These are phyloP conservation scores for Trametes sanguinea DNA, from an alignment of 768 basidiomycete species.

Conservation along the genomic window DNA sequence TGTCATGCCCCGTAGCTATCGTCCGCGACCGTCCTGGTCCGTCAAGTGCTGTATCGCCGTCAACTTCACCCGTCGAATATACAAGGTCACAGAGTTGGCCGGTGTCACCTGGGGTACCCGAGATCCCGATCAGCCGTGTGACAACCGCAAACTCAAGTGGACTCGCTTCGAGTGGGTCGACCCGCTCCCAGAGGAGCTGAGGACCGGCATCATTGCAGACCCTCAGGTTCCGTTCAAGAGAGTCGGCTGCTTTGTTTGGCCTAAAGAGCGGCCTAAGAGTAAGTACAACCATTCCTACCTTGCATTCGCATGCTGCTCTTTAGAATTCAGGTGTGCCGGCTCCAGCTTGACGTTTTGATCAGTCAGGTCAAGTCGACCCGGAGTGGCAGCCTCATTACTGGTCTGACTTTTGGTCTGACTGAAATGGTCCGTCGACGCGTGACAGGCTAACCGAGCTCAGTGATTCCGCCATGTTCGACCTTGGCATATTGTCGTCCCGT, in stretches of 20 bases:
- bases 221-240: conserved; percentile 41
- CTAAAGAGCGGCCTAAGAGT: conserved; percentile 35
- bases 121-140: conserved; percentile 43
- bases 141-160: conserved; percentile 38
- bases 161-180: conserved; percentile 53
- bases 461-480: too few relatives aligned
- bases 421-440: too few relatives aligned
- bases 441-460: too few relatives aligned
- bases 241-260: conserved; percentile 54
- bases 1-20: conserved; percentile 43
- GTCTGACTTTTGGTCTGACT: too few relatives aligned
- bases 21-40: conserved; percentile 54
- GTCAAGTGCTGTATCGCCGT: conserved; percentile 51
- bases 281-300: not conserved
- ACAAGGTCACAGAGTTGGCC: conserved; percentile 55
- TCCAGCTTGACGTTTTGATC: too few relatives aligned
- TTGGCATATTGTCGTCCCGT: too few relatives aligned
- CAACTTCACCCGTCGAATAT: conserved; percentile 54
- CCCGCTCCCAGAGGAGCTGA: conserved; percentile 41
- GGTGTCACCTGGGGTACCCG: conserved; percentile 57
- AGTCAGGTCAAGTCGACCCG: too few relatives aligned
- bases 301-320: too few relatives aligned
- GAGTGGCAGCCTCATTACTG: too few relatives aligned
- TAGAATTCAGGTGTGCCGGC: too few relatives aligned
- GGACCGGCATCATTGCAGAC: conserved; percentile 46